Conservation (phyloP, 1,284 basidiomycete genomes). For the Xerocomus amazonicus region DNA sequence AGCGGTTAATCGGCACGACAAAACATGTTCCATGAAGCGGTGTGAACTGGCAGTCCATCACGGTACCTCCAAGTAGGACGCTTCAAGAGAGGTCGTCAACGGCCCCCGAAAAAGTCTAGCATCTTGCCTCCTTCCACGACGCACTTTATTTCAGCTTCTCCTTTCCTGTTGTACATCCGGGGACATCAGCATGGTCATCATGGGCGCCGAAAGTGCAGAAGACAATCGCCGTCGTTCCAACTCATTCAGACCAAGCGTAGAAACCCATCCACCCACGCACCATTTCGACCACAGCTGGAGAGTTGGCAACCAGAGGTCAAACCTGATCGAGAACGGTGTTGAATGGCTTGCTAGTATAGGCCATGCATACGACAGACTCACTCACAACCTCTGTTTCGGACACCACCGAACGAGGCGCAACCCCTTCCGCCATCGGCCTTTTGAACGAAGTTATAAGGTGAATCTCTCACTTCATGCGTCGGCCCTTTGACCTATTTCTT, state of each 20-base stretch:
- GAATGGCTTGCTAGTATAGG: conserved; percentile 11
- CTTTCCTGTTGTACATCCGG: conserved; percentile 22
- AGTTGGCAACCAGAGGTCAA: not conserved
- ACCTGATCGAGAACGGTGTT: too few species aligned
- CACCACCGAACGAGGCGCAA: conserved; percentile 20
- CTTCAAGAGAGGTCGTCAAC: conserved; percentile 22
- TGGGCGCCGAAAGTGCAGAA: conserved; percentile 19
- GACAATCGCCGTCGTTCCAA: conserved; percentile 13
- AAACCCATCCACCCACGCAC: conserved; percentile 1
- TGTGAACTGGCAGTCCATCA: conserved; percentile 18
- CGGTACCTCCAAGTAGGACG: conserved; percentile 15
- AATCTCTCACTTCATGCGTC: conserved; percentile 22
- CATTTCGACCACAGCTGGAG: conserved; percentile 12
- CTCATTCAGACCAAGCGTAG: not conserved
- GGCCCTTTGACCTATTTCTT: conserved; percentile 19
- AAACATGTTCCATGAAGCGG: conserved; percentile 14
- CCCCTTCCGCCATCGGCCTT: conserved; percentile 20
- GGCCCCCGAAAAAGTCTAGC: conserved; percentile 15
- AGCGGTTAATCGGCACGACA: not conserved
- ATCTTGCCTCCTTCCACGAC: conserved; percentile 9
- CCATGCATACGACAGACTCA: conserved; percentile 26
- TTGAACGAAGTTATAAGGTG: conserved; percentile 26
- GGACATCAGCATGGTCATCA: conserved; percentile 29
- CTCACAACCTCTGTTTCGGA: conserved; percentile 24
- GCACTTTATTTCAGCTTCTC: conserved; percentile 21